Evolutionary conservation across 2,329 filamentous ascomycete genomes (phyloP).

Genomic region (Fusarium palustre): DNA sequence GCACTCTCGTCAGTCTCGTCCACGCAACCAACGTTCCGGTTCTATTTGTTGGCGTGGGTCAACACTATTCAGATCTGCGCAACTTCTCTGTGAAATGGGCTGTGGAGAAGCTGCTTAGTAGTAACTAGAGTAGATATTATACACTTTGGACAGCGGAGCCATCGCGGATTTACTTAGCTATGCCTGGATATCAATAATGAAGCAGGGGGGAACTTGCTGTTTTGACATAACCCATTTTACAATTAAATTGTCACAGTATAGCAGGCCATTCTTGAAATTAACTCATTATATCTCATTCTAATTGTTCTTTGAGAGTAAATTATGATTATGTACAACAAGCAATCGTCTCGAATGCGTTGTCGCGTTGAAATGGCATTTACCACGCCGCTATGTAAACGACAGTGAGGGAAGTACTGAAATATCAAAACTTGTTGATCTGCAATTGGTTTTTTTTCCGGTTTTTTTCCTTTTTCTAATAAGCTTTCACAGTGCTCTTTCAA

Average conservation of each 20-base stretch:
- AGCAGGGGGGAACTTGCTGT: constrained; percentile 5
- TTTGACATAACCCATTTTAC: background rate
- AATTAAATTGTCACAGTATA: background rate
- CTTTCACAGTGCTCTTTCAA: constrained; percentile 14
- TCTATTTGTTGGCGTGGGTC: constrained; percentile 83
- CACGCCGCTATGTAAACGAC: constrained; percentile 43
- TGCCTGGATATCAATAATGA: constrained; percentile 12
- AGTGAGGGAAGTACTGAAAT: constrained; percentile 21
- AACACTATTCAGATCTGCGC: constrained; percentile 75
- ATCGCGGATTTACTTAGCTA: constrained; percentile 7
- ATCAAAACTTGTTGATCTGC: constrained; percentile 28
- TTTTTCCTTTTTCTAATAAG: constrained; percentile 18
- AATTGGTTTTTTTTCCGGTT: constrained; percentile 18
- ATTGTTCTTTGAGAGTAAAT: constrained; percentile 39
- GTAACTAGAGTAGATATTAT: constrained; percentile 51
- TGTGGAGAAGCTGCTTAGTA: constrained; percentile 72
- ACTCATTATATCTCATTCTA: constrained; percentile 9
- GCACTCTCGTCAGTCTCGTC: constrained; percentile 93
- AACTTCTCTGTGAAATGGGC: constrained; percentile 78
- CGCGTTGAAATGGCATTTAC: constrained; percentile 25
- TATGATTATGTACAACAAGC: constrained; percentile 47
- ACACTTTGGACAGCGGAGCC: background rate
- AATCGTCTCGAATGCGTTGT: constrained; percentile 21
- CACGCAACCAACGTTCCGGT: constrained; percentile 97
- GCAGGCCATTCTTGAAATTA: background rate